Evolutionary conservation across 805 yeast genomes (phyloP), one percentile per base, ranked within the genome.

Genomic region (Saturnispora sekii): DNA sequence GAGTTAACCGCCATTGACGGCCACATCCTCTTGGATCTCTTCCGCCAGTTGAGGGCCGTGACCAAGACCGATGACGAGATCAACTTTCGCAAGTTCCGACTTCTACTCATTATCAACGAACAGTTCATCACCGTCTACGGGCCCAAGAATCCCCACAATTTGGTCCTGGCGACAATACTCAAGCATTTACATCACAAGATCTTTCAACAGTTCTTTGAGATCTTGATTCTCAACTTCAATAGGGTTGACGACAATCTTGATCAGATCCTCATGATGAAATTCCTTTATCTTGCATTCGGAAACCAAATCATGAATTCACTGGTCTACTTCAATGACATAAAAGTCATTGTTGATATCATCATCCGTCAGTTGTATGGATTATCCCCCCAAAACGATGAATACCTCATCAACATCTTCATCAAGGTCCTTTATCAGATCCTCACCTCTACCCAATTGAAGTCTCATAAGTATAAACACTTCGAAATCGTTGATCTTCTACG

Each of bases 241-340:
- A 70, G 97, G 46, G 84, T 79, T 51, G 72, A 71, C 40, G 87
- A 89, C 50, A 72, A 74, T 30, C 74, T 85, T 43, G 63, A 84
- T 44, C 87, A 82, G 53, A 81, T 87, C 3, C 73, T 89, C 66
- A 83, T 84, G 56, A 70, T 89, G 53, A 89, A 89, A 62, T 70
- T 86, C 46, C 65, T 89, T 8, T 86, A 85, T 59, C 62, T 84
- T 46, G 73, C 89, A 1, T 76, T 89, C 62, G 79, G 89, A 2
- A 75, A 79, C 4, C 69, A 79, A 5, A 64, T 65, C 32, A 81
- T 94, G 0, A 67, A 74, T 43, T 83, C 81, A 47, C 70, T 81
- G 53, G 76, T 87, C 40, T 89, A 89, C 58, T 68, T 85, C 49
- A 89, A 89, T 55, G 97, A 89, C 59, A 64, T 89, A 47, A 80